Percentiles rank a stretch among this genome's conserved stretches.
Evolutionary conservation across 495 filamentous ascomycete species (phyloP).

Genomic region (Lindgomyces ingoldianus): DNA sequence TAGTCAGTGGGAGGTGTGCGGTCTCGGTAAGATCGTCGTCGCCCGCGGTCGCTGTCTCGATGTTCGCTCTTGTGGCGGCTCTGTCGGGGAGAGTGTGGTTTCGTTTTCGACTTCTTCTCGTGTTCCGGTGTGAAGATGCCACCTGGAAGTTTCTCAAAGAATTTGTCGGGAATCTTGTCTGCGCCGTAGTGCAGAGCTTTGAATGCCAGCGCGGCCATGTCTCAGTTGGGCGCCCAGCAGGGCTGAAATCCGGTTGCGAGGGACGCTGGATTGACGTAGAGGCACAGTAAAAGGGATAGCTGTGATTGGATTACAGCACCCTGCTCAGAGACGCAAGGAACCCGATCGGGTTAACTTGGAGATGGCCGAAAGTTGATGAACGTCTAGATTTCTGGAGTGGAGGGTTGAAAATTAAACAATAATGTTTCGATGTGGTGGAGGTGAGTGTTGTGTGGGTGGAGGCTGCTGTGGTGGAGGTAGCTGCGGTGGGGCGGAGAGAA

Average conservation of each 20-base stretch:
- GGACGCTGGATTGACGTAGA: conserved; percentile 17
- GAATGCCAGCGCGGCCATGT: conserved; percentile 33
- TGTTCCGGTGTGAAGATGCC: conserved; percentile 42
- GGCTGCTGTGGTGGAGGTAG: background rate
- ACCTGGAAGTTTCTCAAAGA: conserved; percentile 44
- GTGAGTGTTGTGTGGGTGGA: background rate
- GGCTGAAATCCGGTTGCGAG: conserved; percentile 28
- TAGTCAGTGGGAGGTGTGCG: conserved; percentile 29
- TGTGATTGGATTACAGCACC: conserved; percentile 28
- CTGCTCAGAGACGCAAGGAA: background rate
- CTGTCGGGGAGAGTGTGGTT: too few relatives aligned
- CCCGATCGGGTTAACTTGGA: conserved; percentile 14
- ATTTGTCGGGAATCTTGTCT: conserved; percentile 44
- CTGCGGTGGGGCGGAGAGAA: conserved; percentile 4
- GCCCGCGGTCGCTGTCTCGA: conserved; percentile 6
- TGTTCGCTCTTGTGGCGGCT: conserved; percentile 20
- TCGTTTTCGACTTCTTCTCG: conserved; percentile 22
- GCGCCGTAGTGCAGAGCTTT: conserved; percentile 39
- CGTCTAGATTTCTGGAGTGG: background rate
- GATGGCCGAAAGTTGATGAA: background rate
- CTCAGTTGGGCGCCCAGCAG: conserved; percentile 8
- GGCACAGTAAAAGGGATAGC: conserved; percentile 9
- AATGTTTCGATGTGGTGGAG: background rate
- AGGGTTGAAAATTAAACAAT: conserved; percentile 1
- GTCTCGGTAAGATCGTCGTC: conserved; percentile 26